A percentile compares a stretch with the other conserved stretches of the same genome.
Conservation (phyloP, 108 stramenopile species). For the Fistulifera solaris region DNA sequence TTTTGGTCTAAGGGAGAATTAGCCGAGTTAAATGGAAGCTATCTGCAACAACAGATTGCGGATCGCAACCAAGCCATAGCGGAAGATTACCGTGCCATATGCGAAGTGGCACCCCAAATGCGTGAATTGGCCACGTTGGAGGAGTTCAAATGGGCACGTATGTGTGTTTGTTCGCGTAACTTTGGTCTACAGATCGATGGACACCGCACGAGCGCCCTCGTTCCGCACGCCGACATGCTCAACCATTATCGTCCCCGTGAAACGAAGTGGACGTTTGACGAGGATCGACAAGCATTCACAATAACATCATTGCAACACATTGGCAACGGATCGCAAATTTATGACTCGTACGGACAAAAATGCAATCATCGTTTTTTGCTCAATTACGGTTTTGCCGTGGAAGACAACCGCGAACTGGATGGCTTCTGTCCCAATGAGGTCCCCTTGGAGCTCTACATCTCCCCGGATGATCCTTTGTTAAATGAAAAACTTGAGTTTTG, state of each 20-base stretch:
- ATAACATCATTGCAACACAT: slow-evolving; percentile 87
- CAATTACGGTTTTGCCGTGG: slow-evolving; percentile 99
- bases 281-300: slow-evolving; percentile 93
- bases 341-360: slow-evolving; percentile 99
- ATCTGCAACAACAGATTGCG: slow-evolving; percentile 74
- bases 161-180: slow-evolving; percentile 96
- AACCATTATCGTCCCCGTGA: slow-evolving; percentile 98
- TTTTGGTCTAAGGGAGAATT: slow-evolving; percentile 92
- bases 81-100: slow-evolving; percentile 89
- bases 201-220: slow-evolving; percentile 90
- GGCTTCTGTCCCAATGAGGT: slow-evolving; percentile 99
- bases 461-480: slow-evolving; percentile 48
- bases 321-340: slow-evolving; percentile 83
- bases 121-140: slow-evolving; percentile 63
- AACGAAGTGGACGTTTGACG: slow-evolving; percentile 99
- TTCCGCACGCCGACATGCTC: slow-evolving; percentile 99
- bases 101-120: slow-evolving; percentile 72
- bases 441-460: slow-evolving; percentile 62
- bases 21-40: slow-evolving; percentile 71
- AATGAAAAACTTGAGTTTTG: slow-evolving; percentile 80
- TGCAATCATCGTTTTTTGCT: slow-evolving; percentile 99
- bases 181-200: slow-evolving; percentile 96
- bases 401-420: slow-evolving; percentile 92
- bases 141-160: slow-evolving; percentile 98
- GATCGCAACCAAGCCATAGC: slow-evolving; percentile 82